Evolutionary conservation across 441 rosid species (phyloP), one percentile per base, ranked within the genome.

Genomic region (Mallotus japonicus): DNA sequence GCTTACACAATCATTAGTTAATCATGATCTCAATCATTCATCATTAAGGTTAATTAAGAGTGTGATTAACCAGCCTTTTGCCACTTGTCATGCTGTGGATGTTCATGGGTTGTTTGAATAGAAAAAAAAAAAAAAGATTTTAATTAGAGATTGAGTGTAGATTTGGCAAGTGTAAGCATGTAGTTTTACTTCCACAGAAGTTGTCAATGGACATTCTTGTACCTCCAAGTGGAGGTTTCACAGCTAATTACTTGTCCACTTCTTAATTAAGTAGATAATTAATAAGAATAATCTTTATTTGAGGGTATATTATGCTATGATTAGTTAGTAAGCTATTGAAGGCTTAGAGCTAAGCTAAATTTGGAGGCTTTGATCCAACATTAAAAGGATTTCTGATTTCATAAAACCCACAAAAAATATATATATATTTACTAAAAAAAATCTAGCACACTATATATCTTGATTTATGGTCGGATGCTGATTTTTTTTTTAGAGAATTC

Each of bases 221-320:
- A 60, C 60, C 74, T 86, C 86, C 87, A 84, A 68, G 71, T 84
- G 87, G 89, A 81, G 77, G 72, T 9, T 24, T 24, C 17, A 19
- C 34, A 24, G 55, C 40, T 76, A 40, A 78, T 6, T 37, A 69
- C 20, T 50, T 44, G 78, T 78, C 85, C 13, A 10, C 22, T 53
- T 77, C 76, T 44, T 10, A 44, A 44, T 44, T 44, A 8, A 44
- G 12, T 44, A 44, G 49, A 44, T 10, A 7, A 44, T 44, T 44
- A 44, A 7, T 44, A 2, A 44, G 49, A 44, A 44, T 44, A 44
- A 44, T 44, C 49, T 10, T 44, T 44, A 44, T 44, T 7, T 44
- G 49, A 44, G 49, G 49, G 49, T 7, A 8, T 44, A 0, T 7
- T 44, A 44, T 44, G 12, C 32, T 28, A 28, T 28, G 32, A 28